Evolutionary conservation across 352 stramenopile genomes (phyloP), one percentile per base, ranked within the genome.

Genomic region (Globisporangium lucens): DNA sequence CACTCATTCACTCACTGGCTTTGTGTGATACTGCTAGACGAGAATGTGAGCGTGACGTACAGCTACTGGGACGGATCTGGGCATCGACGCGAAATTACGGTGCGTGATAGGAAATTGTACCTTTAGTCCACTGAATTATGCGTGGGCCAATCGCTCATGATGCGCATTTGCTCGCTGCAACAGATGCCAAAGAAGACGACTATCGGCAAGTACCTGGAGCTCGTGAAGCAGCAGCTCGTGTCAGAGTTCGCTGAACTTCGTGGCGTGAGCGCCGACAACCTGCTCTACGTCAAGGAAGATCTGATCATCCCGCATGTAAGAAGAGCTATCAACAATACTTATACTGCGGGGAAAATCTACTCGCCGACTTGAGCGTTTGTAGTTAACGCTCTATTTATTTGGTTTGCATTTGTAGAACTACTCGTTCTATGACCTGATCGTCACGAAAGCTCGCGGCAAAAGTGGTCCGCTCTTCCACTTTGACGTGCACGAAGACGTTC

Each of bases 401-500:
- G 24, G 24, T 24, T 24, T 24, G 24, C 24, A 24, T 24, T 24
- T 24, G 24, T 24, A 97, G 89, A 77, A 99, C 74, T 96, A 98
- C 60, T 98, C 97, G n/a, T 99, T 99, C 79, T 99, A 99, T 77
- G 97, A 99, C 76, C 77, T 99, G 30, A 99, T 99, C 73, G 90
- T 97, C 5, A 99, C 96, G 22, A 98, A 99, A 75, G 98, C 98
- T 0, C 81, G 97, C 51, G 98, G 98, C 38, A 99, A 99, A 74
- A 98, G 90, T 58, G 97, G 98, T 0, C 98, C 97, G 22, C 77
- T 99, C 0, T 99, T 99, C 75, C 94, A 99, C 74, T 99, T 99
- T 71, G 96, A 98, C 71, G 97, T 99, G 8, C 89, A 97, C 62
- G 90, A 98, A 29, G 94, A 98, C 70, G 77, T 98, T 20, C 84